These are phyloP conservation scores for Dichotomocladium elegans DNA, from an alignment of 371 early-diverging fungal species.

Conservation along the genomic window DNA sequence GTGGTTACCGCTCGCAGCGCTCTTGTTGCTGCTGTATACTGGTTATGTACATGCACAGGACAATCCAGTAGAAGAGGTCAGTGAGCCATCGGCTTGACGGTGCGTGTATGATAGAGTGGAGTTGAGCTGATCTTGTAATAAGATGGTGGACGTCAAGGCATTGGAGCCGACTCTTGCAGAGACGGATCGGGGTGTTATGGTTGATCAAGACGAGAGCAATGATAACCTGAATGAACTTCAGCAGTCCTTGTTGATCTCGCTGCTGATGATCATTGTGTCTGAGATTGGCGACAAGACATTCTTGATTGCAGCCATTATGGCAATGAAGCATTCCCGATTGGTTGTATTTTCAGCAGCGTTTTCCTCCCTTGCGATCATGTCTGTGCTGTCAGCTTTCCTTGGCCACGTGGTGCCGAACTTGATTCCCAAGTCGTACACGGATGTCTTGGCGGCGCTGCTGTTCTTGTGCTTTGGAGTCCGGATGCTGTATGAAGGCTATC, in stretches of 20 bases:
- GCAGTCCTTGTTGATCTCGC: constrained; percentile 51
- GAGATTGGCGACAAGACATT: constrained; percentile 99
- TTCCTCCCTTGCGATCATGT: constrained; percentile 87
- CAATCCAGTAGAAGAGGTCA: constrained; percentile 10
- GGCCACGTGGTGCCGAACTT: constrained; percentile 87
- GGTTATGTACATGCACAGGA: constrained; percentile 1
- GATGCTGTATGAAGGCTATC: constrained; percentile 79
- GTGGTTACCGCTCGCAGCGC: constrained; percentile 1
- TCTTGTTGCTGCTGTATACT: neutral
- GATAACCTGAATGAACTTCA: constrained; percentile 10
- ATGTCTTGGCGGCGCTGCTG: constrained; percentile 73
- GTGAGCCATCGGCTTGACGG: no score
- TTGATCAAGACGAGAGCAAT: neutral
- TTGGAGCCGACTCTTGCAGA: neutral
- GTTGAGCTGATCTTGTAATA: no score
- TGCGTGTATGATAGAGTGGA: no score
- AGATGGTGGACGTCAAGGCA: constrained; percentile 4
- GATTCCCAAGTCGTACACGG: constrained; percentile 83
- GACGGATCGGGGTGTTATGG: neutral
- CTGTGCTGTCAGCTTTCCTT: constrained; percentile 87
- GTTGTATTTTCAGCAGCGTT: constrained; percentile 88
- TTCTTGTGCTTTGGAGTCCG: constrained; percentile 91
- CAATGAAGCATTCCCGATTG: constrained; percentile 87
- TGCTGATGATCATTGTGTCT: constrained; percentile 85
- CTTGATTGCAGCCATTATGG: constrained; percentile 94